Evolutionary conservation across 495 filamentous ascomycete species (phyloP).

Genomic region (Aspergillus mulundensis): DNA sequence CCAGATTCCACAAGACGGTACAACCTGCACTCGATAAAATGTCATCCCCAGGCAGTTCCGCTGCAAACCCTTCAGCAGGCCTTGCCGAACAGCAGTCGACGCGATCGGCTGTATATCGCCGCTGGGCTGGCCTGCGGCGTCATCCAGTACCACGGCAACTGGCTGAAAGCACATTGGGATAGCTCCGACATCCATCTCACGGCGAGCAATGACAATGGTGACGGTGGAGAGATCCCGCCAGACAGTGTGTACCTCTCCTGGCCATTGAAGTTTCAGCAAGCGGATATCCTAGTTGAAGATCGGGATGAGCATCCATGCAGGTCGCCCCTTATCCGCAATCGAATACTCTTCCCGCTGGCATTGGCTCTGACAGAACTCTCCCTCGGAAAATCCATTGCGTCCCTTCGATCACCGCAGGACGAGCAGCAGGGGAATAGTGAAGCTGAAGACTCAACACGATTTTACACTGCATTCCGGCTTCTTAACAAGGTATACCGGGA

Average conservation of each 20-base stretch:
- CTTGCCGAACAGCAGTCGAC: constrained; percentile 14
- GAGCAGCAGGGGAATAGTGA: neutral
- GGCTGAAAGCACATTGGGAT: constrained; percentile 30
- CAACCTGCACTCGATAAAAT: neutral
- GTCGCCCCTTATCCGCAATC: neutral
- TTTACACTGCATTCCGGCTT: neutral
- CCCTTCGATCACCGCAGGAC: neutral
- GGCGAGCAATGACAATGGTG: neutral
- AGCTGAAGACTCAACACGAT: neutral
- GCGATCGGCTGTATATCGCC: constrained; percentile 31
- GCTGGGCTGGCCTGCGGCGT: constrained; percentile 33
- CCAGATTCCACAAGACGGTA: neutral
- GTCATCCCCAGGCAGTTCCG: neutral
- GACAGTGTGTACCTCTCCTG: constrained; percentile 17
- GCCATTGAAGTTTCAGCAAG: neutral
- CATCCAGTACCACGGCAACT: constrained; percentile 29
- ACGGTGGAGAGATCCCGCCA: constrained; percentile 1
- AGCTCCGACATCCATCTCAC: constrained; percentile 17
- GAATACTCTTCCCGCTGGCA: neutral
- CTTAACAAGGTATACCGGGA: neutral
- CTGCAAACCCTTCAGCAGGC: constrained; percentile 7
- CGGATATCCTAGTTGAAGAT: no score
- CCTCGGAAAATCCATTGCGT: neutral
- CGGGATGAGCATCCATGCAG: no score
- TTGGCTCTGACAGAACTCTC: neutral